Conservation (phyloP, 2,329 filamentous ascomycete species). For the Aspergillus novofumigatus region DNA sequence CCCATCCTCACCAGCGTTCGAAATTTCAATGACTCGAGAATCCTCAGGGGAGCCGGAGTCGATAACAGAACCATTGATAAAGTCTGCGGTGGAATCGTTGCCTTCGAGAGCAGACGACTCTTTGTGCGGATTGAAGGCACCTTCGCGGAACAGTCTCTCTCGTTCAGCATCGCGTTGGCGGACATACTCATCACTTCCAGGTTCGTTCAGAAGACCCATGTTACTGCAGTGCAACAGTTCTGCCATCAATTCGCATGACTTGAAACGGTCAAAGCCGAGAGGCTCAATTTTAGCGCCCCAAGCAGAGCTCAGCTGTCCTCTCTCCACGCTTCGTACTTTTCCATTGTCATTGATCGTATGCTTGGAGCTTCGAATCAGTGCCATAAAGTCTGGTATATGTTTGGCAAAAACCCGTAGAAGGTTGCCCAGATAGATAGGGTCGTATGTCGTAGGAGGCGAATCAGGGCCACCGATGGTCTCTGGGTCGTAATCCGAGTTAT, state of each 20-base stretch:
- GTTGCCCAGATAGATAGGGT: constrained; percentile 93
- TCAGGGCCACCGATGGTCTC: constrained; percentile 80
- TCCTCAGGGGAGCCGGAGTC: constrained; percentile 56
- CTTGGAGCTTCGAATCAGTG: constrained; percentile 72
- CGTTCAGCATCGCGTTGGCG: constrained; percentile 74
- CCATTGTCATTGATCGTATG: constrained; percentile 55
- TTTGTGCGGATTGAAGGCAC: constrained; percentile 56
- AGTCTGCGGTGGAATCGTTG: constrained; percentile 44
- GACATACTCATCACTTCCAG: constrained; percentile 83
- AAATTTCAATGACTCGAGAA: constrained; percentile 68
- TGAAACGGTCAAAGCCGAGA: constrained; percentile 94
- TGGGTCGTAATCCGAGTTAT: constrained; percentile 97
- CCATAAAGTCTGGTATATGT: constrained; percentile 92
- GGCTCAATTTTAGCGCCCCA: constrained; percentile 91
- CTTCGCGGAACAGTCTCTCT: constrained; percentile 71
- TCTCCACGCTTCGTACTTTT: constrained; percentile 59
- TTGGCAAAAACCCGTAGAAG: constrained; percentile 83
- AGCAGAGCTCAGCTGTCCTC: constrained; percentile 74
- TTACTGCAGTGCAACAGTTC: constrained; percentile 97
- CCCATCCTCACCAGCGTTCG: constrained; percentile 79
- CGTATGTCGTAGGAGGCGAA: constrained; percentile 73
- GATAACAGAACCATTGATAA: constrained; percentile 40
- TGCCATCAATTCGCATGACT: constrained; percentile 98
- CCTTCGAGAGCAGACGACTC: constrained; percentile 55
- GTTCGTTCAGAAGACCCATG: constrained; percentile 92